phyloP scores from a whole-genome alignment of 768 basidiomycete genomes.

The Mycena maculata region DNA sequence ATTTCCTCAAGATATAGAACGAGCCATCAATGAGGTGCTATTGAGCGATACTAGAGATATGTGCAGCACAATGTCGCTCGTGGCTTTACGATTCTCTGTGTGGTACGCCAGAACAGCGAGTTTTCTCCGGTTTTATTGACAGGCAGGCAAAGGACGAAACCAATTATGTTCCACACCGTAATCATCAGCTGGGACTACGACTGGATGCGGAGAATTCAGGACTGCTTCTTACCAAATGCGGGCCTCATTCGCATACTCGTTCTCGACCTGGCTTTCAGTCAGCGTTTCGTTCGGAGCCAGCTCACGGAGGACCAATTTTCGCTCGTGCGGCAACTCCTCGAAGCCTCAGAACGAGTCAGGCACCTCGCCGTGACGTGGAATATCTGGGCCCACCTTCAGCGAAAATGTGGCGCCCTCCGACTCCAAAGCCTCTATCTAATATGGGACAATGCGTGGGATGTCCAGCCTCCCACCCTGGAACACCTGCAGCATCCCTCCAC shows the following conservation, averaged over 20 bases:
- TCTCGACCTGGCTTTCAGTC: not conserved
- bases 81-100: conserved; percentile 9
- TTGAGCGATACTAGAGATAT: conserved; percentile 3
- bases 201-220: conserved; percentile 8
- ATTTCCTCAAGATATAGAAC: conserved; percentile 14
- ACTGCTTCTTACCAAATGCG: conserved; percentile 5
- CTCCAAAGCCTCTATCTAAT: conserved; percentile 19
- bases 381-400: conserved; percentile 6
- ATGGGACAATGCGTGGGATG: not conserved
- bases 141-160: conserved; percentile 3
- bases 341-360: not conserved
- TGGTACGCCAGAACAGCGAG: not conserved
- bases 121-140: not conserved
- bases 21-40: not conserved
- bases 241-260: conserved; percentile 10
- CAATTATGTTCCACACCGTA: conserved; percentile 3
- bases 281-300: not conserved
- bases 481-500: conserved; percentile 1
- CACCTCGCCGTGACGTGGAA: conserved; percentile 15
- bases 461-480: not conserved
- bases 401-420: conserved; percentile 4
- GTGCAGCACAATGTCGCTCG: conserved; percentile 7
- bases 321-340: not conserved
- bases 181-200: conserved; percentile 2
- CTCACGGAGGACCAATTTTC: not conserved